These are phyloP conservation scores for Neckera pumila DNA, from an alignment of 225 moss, liverwort and hornwort species.

Conservation along the genomic window DNA sequence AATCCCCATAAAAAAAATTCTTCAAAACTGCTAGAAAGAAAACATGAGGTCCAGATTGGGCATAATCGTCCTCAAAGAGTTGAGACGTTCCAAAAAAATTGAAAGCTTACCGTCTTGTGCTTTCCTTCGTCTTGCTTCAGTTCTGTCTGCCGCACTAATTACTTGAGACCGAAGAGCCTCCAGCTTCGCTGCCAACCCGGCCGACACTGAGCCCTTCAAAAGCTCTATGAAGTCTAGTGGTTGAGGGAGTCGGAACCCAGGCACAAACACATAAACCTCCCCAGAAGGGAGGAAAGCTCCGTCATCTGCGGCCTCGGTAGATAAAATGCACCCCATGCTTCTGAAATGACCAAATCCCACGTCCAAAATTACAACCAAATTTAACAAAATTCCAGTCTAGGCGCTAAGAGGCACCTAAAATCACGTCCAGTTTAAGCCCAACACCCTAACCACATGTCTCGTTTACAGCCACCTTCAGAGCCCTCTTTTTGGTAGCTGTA, in stretches of 20 bases:
- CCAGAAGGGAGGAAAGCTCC: not conserved
- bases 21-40: not conserved
- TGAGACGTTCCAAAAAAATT: not conserved
- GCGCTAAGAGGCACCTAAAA: not conserved
- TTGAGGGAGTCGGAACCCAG: constrained; percentile 15
- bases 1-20: too few species aligned
- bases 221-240: not conserved
- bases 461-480: not conserved
- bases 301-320: constrained; percentile 10
- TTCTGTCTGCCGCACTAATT: not conserved
- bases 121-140: not conserved
- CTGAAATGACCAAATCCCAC: not conserved
- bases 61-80: not conserved
- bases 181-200: constrained; percentile 2
- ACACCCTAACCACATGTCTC: not conserved
- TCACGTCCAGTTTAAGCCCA: not conserved
- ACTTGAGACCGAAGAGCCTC: constrained; percentile 7
- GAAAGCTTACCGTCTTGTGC: not conserved
- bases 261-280: constrained; percentile 20
- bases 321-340: constrained; percentile 44
- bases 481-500: too few species aligned
- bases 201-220: constrained; percentile 3
- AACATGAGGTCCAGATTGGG: not conserved
- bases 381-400: not conserved
- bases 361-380: not conserved